Conservation (phyloP, 495 filamentous ascomycete species). For the Penicillium pancosmium region DNA sequence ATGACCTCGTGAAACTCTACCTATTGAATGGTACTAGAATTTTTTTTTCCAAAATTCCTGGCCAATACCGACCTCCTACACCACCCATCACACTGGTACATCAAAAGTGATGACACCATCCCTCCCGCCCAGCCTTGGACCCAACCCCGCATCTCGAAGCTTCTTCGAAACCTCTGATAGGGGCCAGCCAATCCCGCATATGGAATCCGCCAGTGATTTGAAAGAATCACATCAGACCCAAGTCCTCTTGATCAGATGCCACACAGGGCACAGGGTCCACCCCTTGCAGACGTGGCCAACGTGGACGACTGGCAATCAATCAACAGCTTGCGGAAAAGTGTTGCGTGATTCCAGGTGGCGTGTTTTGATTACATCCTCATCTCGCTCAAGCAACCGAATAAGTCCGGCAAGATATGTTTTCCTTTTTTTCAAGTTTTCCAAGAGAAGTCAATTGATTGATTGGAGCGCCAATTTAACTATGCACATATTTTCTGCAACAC, state of each 20-base stretch:
- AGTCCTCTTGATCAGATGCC: not conserved
- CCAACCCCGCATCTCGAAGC: not conserved
- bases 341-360: not conserved
- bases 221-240: not conserved
- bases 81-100: not conserved
- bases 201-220: not conserved
- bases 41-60: not conserved
- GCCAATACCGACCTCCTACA: not conserved
- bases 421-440: too few relatives aligned
- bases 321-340: not conserved
- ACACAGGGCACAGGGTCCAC: not conserved
- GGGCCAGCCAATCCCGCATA: not conserved
- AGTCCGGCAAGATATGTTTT: not conserved
- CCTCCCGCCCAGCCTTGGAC: not conserved
- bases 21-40: not conserved
- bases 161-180: not conserved
- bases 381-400: too few relatives aligned
- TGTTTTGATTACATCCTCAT: too few relatives aligned
- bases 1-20: slow-evolving; percentile 28
- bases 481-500: not conserved
- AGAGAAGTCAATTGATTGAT: not conserved
- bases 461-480: not conserved
- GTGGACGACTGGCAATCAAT: not conserved
- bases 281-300: not conserved
- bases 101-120: slow-evolving; percentile 4